Evolutionary conservation across 306 rosid species (phyloP).

Genomic region (Carpinus fangiana): DNA sequence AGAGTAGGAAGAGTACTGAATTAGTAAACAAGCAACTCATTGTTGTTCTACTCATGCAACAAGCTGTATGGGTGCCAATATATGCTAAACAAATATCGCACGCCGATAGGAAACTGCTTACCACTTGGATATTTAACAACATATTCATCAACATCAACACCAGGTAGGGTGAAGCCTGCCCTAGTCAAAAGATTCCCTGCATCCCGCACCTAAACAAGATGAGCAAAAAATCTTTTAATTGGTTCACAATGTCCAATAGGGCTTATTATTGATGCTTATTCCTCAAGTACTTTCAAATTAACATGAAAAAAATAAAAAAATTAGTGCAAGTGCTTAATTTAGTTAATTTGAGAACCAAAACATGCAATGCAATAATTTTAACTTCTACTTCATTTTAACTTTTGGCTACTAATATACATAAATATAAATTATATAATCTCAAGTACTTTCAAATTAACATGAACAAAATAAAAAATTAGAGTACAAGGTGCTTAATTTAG

Average conservation of each 20-base stretch:
- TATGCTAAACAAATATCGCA: not conserved
- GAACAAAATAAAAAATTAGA: not conserved
- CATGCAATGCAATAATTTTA: not conserved
- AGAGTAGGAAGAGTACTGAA: not conserved
- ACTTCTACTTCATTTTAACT: not conserved
- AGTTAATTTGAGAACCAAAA: not conserved
- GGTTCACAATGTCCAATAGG: conserved; percentile 14
- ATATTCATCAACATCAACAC: conserved; percentile 94
- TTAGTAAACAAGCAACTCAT: not conserved
- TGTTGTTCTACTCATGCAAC: not conserved
- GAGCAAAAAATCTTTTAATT: conserved; percentile 19
- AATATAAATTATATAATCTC: not conserved
- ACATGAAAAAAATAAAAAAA: not conserved
- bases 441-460: not conserved
- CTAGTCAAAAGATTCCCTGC: conserved; percentile 97
- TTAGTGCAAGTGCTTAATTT: not conserved
- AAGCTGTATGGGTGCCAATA: not conserved
- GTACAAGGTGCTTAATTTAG: not conserved
- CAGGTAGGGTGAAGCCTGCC: conserved; percentile 89
- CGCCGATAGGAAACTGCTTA: conserved; percentile 39
- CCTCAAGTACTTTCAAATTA: not conserved
- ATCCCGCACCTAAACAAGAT: conserved; percentile 73
- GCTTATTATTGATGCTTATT: not conserved
- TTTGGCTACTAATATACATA: too few species aligned
- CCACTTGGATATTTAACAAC: conserved; percentile 81